Conservation (phyloP, 164 flowering plant species). For the Chimonanthus praecox region DNA sequence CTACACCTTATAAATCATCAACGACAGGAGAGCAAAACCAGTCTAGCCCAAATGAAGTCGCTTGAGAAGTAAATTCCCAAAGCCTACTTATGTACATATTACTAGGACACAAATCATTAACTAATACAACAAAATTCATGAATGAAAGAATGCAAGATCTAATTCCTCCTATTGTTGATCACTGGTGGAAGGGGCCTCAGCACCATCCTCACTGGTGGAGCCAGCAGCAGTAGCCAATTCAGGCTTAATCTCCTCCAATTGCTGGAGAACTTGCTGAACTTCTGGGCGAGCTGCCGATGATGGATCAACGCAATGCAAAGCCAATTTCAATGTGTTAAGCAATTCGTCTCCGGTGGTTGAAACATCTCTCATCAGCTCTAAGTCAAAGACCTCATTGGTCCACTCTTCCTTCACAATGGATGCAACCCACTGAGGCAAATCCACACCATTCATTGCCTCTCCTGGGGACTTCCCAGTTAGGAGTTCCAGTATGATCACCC, state of each 20-base stretch:
- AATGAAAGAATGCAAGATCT: neutral
- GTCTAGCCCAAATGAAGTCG: neutral
- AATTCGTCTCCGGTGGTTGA: slow-evolving; percentile 62
- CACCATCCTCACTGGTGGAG: neutral
- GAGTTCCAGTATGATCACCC: slow-evolving; percentile 86
- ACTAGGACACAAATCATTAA: neutral
- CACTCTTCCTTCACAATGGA: slow-evolving; percentile 94
- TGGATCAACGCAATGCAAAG: slow-evolving; percentile 88
- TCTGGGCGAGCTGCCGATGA: slow-evolving; percentile 79
- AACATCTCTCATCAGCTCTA: slow-evolving; percentile 79
- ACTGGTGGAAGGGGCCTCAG: slow-evolving; percentile 1
- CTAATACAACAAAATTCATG: neutral
- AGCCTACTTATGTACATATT: neutral
- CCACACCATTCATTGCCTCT: slow-evolving; percentile 68
- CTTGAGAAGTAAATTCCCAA: neutral
- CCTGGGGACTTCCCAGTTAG: slow-evolving; percentile 92
- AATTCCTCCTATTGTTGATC: neutral
- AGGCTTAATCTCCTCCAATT: slow-evolving; percentile 74
- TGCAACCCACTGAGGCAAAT: slow-evolving; percentile 64
- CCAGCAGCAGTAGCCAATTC: slow-evolving; percentile 31
- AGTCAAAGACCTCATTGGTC: slow-evolving; percentile 96
- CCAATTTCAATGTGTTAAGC: slow-evolving; percentile 76
- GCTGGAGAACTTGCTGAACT: slow-evolving; percentile 60
- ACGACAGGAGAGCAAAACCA: neutral
- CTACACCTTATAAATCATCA: neutral